phyloP scores from a whole-genome alignment of 176 grass and related monocot genomes.

The Musa troglodytarum region DNA sequence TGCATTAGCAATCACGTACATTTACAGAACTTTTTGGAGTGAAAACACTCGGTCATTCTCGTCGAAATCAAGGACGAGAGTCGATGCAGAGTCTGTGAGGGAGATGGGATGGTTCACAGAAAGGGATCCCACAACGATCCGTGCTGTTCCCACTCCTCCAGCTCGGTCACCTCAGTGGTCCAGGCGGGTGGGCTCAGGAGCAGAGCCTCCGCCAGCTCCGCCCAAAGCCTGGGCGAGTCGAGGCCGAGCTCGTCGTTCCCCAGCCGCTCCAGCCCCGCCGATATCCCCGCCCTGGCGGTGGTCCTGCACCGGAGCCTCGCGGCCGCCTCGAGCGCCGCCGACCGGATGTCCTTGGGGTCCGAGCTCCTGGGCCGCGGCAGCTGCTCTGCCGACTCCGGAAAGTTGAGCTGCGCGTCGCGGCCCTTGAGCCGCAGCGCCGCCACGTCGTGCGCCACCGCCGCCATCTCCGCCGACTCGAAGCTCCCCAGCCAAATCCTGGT shows the following conservation, averaged over 20 bases:
- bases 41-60: too few species aligned
- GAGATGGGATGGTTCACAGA: slow-evolving; percentile 24
- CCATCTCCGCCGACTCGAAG: slow-evolving; percentile 92
- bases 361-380: slow-evolving; percentile 58
- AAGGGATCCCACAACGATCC: slow-evolving; percentile 54
- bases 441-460: slow-evolving; percentile 84
- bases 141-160: slow-evolving; percentile 63
- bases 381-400: slow-evolving; percentile 40
- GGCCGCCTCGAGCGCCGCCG: slow-evolving; percentile 73
- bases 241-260: slow-evolving; percentile 43
- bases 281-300: slow-evolving; percentile 12
- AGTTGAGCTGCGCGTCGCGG: slow-evolving; percentile 60
- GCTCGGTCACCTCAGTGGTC: slow-evolving; percentile 20
- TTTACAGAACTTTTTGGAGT: too few species aligned
- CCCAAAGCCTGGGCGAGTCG: slow-evolving; percentile 70
- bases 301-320: slow-evolving; percentile 38
- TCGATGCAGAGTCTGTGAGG: slow-evolving; percentile 26
- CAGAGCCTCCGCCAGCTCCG: slow-evolving; percentile 81
- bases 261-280: background rate
- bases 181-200: slow-evolving; percentile 72
- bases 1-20: too few species aligned
- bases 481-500: slow-evolving; percentile 93
- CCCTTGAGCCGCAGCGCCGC: slow-evolving; percentile 59
- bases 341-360: slow-evolving; percentile 62
- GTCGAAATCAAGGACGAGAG: slow-evolving; percentile 14